These are phyloP conservation scores for Fraxinus albicans DNA, from an alignment of 305 asterid genomes.

Conservation along the genomic window DNA sequence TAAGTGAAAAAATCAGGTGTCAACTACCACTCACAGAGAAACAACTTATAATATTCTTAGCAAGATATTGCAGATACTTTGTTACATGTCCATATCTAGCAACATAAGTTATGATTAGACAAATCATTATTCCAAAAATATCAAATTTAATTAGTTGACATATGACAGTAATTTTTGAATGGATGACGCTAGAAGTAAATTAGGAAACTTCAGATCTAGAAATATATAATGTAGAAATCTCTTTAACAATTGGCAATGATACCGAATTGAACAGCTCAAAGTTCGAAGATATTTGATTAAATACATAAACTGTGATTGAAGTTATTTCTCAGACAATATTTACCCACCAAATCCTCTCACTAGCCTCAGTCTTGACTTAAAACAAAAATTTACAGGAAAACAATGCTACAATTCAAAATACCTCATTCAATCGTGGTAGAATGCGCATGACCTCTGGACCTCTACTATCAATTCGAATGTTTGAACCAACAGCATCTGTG, in stretches of 20 bases:
- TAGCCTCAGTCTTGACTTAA: background rate
- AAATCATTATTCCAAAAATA: background rate
- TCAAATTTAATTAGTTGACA: background rate
- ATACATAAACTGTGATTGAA: background rate
- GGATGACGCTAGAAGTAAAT: background rate
- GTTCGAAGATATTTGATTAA: background rate
- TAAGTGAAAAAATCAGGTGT: background rate
- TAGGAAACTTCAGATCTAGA: background rate
- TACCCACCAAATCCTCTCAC: conserved; percentile 8
- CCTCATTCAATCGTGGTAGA: conserved; percentile 93
- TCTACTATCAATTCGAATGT: conserved; percentile 94
- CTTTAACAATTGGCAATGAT: background rate
- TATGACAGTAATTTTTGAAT: background rate
- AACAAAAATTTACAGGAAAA: background rate
- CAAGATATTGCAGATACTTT: conserved; percentile 3
- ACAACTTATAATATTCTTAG: background rate
- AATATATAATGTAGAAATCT: background rate
- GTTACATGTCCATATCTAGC: background rate
- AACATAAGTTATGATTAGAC: background rate
- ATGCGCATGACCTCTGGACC: conserved; percentile 98
- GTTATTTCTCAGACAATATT: background rate
- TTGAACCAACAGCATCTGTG: conserved; percentile 98
- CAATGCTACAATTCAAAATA: conserved; percentile 17
- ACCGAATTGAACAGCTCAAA: conserved; percentile 11
- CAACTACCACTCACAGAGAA: background rate